Evolutionary conservation across 352 stramenopile species (phyloP).

Genomic region (Pythium utonaiense): DNA sequence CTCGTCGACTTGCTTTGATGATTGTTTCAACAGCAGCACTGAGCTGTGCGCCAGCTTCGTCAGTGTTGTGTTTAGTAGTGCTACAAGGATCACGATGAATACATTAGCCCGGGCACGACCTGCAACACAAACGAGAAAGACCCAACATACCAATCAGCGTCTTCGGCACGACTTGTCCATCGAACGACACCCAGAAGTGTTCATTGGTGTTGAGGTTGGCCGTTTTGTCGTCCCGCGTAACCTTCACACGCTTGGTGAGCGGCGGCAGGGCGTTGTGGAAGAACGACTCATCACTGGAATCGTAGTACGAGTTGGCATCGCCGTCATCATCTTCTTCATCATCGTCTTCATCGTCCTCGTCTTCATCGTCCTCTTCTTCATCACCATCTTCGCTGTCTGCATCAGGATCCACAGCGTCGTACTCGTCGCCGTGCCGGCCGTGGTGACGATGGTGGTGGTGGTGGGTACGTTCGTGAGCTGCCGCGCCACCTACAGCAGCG

Average conservation of each 20-base stretch:
- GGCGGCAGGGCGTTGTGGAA: constrained; percentile 38
- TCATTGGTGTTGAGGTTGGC: constrained; percentile 29
- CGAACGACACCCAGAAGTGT: constrained; percentile 68
- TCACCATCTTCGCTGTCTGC: constrained; percentile 27
- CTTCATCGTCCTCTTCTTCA: constrained; percentile 38
- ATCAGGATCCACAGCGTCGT: constrained; percentile 20
- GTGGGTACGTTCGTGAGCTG: not conserved
- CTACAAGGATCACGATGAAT: constrained; percentile 21
- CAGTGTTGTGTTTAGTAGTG: constrained; percentile 69
- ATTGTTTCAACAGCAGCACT: constrained; percentile 48
- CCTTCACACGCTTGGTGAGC: constrained; percentile 49
- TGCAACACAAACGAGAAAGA: not conserved
- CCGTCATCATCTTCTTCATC: constrained; percentile 33
- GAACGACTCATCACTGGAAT: constrained; percentile 51
- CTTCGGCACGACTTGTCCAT: constrained; percentile 58
- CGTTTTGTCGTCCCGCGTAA: constrained; percentile 23
- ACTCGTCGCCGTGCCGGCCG: constrained; percentile 9
- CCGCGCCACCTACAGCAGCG: not conserved
- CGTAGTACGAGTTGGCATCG: constrained; percentile 47
- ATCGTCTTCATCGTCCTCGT: constrained; percentile 29
- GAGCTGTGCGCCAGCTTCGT: constrained; percentile 58
- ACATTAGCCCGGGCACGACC: not conserved
- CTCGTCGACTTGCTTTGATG: constrained; percentile 36
- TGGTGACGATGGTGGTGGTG: constrained; percentile 4
- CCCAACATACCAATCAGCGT: constrained; percentile 57